These are phyloP conservation scores for Scheffersomyces insectosa DNA, from an alignment of 1,139 yeast genomes.

Conservation along the genomic window DNA sequence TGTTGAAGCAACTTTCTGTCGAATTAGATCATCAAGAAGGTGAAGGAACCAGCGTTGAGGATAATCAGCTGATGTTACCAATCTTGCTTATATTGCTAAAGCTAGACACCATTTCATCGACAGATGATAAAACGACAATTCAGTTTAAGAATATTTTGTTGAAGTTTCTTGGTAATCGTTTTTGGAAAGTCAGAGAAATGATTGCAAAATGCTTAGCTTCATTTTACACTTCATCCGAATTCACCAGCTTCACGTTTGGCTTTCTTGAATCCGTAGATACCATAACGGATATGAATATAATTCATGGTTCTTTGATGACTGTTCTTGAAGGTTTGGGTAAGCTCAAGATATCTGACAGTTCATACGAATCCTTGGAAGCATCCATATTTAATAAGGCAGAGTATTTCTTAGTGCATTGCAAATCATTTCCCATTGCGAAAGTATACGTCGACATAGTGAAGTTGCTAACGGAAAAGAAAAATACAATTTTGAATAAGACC, in stretches of 20 bases:
- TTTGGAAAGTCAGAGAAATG: conserved; percentile 87
- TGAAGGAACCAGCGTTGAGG: conserved; percentile 1
- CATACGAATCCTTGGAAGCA: neutral
- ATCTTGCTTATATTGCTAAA: conserved; percentile 71
- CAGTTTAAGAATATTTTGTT: conserved; percentile 9
- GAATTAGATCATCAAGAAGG: conserved; percentile 12
- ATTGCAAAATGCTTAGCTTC: conserved; percentile 72
- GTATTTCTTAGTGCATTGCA: neutral
- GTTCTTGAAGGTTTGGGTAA: neutral
- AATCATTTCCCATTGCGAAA: conserved; percentile 24
- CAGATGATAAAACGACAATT: conserved; percentile 4
- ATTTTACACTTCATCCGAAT: conserved; percentile 34
- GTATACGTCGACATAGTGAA: conserved; percentile 32
- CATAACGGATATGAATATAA: conserved; percentile 2
- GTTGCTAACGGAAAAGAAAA: too few relatives aligned
- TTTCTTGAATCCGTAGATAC: neutral
- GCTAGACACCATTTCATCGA: conserved; percentile 30
- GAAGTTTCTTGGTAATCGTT: conserved; percentile 28
- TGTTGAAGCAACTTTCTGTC: conserved; percentile 43
- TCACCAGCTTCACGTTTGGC: conserved; percentile 8
- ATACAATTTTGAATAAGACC: neutral
- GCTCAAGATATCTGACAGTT: neutral
- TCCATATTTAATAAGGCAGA: neutral
- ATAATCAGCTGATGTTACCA: conserved; percentile 58
- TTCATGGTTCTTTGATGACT: conserved; percentile 4